Conservation (phyloP, 495 filamentous ascomycete species). For the Tirmania nivea region DNA sequence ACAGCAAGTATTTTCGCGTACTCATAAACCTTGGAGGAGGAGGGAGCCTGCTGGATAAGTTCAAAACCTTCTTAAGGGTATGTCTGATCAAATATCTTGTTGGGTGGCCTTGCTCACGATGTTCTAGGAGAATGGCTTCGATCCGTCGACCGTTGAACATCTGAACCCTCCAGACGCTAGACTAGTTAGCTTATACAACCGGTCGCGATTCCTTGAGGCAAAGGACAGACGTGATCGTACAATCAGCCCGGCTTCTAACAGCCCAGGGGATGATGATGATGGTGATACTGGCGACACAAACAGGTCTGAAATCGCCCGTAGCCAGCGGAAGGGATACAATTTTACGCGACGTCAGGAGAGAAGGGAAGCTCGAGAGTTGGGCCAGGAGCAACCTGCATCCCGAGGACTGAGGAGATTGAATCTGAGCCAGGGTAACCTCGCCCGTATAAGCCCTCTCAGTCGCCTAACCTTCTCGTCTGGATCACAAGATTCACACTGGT, state of each 20-base stretch:
- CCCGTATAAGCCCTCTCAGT: neutral
- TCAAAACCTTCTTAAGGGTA: conserved; percentile 5
- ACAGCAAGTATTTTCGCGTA: conserved; percentile 16
- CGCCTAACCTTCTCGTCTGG: neutral
- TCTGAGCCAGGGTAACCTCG: neutral
- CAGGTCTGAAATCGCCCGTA: neutral
- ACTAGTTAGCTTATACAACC: conserved; percentile 8
- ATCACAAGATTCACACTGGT: neutral
- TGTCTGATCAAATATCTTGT: neutral
- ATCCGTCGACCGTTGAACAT: conserved; percentile 7
- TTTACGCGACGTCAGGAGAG: neutral
- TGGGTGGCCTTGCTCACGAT: neutral
- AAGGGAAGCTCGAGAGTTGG: neutral
- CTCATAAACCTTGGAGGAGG: conserved; percentile 13
- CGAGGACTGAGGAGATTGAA: neutral
- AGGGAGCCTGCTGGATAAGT: conserved; percentile 12
- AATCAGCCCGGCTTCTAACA: neutral
- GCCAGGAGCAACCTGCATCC: neutral
- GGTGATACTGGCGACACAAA: neutral
- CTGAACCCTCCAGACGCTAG: conserved; percentile 13
- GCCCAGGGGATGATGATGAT: neutral
- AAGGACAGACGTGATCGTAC: conserved; percentile 11
- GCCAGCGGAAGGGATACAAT: neutral
- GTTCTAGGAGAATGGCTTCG: conserved; percentile 7
- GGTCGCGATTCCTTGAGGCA: conserved; percentile 12